Evolutionary conservation across 257 asterid species (phyloP).

Genomic region (Solanum pennellii): DNA sequence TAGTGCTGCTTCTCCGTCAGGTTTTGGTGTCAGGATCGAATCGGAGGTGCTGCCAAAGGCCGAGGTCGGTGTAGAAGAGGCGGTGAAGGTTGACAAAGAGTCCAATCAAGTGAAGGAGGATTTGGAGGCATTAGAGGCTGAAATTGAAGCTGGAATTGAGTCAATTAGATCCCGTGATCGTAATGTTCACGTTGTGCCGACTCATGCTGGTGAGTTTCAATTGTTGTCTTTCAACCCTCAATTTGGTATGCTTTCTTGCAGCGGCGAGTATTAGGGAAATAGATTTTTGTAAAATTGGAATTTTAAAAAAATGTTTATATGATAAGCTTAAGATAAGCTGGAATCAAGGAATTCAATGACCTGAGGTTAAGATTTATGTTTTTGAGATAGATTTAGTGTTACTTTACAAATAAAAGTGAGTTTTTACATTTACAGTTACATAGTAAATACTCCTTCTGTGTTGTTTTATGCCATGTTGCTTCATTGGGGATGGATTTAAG

Average conservation of each 20-base stretch:
- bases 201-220: constrained; percentile 70
- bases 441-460: neutral
- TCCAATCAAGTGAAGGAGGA: constrained; percentile 30
- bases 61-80: constrained; percentile 23
- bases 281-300: neutral
- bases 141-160: constrained; percentile 65
- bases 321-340: neutral
- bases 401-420: neutral
- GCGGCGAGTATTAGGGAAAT: neutral
- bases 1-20: neutral
- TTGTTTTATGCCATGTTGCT: neutral
- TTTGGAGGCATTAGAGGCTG: constrained; percentile 74
- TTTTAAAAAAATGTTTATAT: neutral
- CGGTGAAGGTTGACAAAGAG: constrained; percentile 42
- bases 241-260: neutral
- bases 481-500: neutral
- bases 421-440: neutral
- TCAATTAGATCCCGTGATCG: constrained; percentile 49
- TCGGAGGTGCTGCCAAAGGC: constrained; percentile 19
- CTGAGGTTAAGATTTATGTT: neutral
- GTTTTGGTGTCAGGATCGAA: constrained; percentile 16
- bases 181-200: constrained; percentile 76
- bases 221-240: neutral
- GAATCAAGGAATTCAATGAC: neutral
- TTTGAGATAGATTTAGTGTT: neutral